Evolutionary conservation across 2,329 filamentous ascomycete species (phyloP), one percentile per base, ranked within the genome.

Genomic region (Blastomyces emzantsi): DNA sequence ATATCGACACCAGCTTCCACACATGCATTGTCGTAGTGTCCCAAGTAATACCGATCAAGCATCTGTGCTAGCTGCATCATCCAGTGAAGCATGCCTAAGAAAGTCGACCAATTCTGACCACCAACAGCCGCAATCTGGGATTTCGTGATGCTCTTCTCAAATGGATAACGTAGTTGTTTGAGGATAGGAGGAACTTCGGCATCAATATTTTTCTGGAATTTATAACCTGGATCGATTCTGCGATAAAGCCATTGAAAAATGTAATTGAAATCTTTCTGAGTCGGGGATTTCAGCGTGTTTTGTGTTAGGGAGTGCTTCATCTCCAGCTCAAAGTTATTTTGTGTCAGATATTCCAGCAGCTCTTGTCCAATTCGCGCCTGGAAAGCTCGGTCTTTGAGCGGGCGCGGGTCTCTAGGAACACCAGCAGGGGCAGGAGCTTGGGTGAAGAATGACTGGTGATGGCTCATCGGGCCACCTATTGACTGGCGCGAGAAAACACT

Each of bases 201-300:
- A 74, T 97, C 94, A 71, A 97, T 96, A 60, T 88, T 90, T 75
- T 97, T 97, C 71, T 92, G 87, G 71, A 99, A 97, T 45, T 88
- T 87, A 75, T 97, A 95, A 70, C 88, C 90, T 0, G 94, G 94
- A 73, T 99, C 94, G 73, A 99, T 95, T 64, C 92, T 89, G 72
- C 92, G 90, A 76, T 99, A 99, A 3, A 99, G 81, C 90, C 93
- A 99, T 72, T 97, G 92, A 73, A 99, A 99, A 83, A 99, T 96
- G 76, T 85, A 89, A 72, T 95, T 94, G 79, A 99, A 99, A 74
- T 99, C 94, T 73, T 99, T 99, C 70, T 97, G 93, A 0, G 93
- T 99, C 0, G 94, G 95, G 54, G 90, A 96, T 71, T 90, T 93
- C 73, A 96, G 87, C 7, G 91, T 90, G 70, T 97, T 97, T 67